Conservation (phyloP, 352 stramenopile species). For the Phytophthora ramorum region DNA sequence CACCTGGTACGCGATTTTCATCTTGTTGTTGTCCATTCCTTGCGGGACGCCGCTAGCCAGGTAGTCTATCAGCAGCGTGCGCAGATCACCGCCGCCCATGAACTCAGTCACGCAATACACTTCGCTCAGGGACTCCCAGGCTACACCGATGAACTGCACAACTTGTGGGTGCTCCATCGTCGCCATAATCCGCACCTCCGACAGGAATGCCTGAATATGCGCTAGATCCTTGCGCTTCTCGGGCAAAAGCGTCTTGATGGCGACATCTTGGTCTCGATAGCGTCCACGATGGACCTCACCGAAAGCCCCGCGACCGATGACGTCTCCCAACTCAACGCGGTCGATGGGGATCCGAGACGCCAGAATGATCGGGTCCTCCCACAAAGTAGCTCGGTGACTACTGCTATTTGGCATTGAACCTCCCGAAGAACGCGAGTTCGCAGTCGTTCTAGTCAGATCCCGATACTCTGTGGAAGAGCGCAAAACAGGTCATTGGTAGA, state of each 20-base stretch:
- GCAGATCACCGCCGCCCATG: constrained; percentile 57
- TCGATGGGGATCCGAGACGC: constrained; percentile 39
- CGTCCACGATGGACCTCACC: constrained; percentile 43
- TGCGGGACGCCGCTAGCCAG: constrained; percentile 18
- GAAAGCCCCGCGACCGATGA: constrained; percentile 39
- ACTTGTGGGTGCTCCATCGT: constrained; percentile 60
- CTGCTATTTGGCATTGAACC: constrained; percentile 32
- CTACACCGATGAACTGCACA: constrained; percentile 61
- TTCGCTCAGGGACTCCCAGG: constrained; percentile 59
- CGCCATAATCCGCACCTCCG: constrained; percentile 50
- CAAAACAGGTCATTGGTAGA: too few species aligned
- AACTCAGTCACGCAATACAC: constrained; percentile 58
- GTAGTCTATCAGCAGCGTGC: constrained; percentile 42
- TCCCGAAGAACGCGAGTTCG: constrained; percentile 15
- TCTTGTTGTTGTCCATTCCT: constrained; percentile 40
- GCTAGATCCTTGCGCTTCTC: constrained; percentile 51
- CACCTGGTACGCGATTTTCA: constrained; percentile 45
- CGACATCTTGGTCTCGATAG: constrained; percentile 44
- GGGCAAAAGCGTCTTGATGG: constrained; percentile 44
- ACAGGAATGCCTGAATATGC: constrained; percentile 48
- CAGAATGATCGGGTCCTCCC: constrained; percentile 32
- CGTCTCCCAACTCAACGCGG: constrained; percentile 27
- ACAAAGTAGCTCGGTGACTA: constrained; percentile 28
- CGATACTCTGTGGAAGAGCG: too few species aligned
- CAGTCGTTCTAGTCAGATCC: constrained; percentile 11